phyloP scores from a whole-genome alignment of 495 filamentous ascomycete genomes.

The Trichoderma asperelloides region DNA sequence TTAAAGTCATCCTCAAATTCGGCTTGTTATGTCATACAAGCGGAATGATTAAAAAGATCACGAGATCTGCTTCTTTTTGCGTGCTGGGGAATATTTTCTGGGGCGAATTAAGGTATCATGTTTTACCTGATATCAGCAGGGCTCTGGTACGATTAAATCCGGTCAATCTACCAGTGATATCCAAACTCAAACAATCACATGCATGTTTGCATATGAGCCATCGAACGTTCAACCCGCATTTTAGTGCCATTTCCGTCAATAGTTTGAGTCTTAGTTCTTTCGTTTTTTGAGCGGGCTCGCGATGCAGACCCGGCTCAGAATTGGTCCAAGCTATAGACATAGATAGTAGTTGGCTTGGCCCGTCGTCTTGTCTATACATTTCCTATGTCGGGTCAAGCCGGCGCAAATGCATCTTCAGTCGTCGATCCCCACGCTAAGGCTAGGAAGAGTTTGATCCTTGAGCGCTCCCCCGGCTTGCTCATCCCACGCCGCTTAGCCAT shows the following conservation, averaged over 20 bases:
- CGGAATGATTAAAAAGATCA: not conserved
- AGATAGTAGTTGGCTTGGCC: not conserved
- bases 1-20: not conserved
- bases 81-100: not conserved
- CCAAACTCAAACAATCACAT: not conserved
- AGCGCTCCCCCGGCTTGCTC: not conserved
- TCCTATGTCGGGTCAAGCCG: not conserved
- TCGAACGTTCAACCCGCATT: not conserved
- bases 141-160: not conserved
- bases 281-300: not conserved
- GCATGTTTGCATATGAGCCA: not conserved
- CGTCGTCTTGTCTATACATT: not conserved
- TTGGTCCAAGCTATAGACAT: not conserved
- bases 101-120: not conserved
- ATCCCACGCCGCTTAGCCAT: not conserved
- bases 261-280: not conserved
- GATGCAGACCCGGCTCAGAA: not conserved
- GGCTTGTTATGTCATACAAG: not conserved
- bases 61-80: not conserved
- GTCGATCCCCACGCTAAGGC: not conserved
- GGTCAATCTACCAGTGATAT: not conserved
- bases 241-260: not conserved
- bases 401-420: not conserved
- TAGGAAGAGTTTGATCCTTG: not conserved
- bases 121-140: not conserved